Evolutionary conservation across 164 flowering plant species (phyloP).

Genomic region (Houttuynia cordata): DNA sequence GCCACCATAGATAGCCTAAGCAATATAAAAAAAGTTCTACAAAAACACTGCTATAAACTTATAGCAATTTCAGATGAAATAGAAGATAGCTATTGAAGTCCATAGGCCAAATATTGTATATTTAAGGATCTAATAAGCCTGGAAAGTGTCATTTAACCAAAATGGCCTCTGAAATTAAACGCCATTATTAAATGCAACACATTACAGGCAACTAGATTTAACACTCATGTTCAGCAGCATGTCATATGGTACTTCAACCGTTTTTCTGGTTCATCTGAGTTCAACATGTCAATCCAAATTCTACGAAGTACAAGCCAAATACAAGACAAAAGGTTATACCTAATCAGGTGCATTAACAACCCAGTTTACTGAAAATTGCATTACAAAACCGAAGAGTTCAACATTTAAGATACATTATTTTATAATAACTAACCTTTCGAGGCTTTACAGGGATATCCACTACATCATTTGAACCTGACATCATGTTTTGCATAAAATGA

Average conservation of each 20-base stretch:
- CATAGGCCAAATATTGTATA: neutral
- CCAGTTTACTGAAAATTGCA: neutral
- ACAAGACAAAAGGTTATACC: too few species aligned
- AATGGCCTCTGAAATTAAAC: neutral
- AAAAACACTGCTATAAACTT: too few species aligned
- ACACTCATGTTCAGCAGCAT: too few species aligned
- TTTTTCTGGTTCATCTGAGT: too few species aligned
- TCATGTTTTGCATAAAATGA: slow-evolving; percentile 47
- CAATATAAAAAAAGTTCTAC: neutral
- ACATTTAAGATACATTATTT: neutral
- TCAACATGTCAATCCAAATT: too few species aligned
- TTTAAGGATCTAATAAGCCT: neutral
- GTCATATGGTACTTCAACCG: too few species aligned
- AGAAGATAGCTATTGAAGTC: neutral
- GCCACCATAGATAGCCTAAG: neutral
- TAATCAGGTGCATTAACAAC: neutral
- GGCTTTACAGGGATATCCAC: slow-evolving; percentile 77
- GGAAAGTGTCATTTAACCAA: neutral
- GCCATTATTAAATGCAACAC: too few species aligned
- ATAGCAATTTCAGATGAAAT: neutral
- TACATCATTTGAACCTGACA: slow-evolving; percentile 26
- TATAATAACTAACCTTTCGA: slow-evolving; percentile 53
- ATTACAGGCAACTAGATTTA: too few species aligned
- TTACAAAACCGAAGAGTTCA: neutral
- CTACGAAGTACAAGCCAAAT: too few species aligned